Conservation (phyloP, 768 basidiomycete species). For the Mycena venus region DNA sequence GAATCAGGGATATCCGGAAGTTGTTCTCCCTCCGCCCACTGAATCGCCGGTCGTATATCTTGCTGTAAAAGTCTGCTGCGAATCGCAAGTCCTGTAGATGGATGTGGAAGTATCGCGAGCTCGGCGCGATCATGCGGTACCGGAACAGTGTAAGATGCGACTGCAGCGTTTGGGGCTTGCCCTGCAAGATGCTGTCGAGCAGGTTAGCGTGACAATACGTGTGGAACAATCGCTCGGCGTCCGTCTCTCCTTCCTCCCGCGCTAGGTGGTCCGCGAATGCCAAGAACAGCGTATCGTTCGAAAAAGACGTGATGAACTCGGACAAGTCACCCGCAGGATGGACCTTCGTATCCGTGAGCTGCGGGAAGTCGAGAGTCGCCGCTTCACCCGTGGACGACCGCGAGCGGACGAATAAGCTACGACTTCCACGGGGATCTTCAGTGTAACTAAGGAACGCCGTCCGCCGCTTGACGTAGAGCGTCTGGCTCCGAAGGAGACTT, state of each 20-base stretch:
- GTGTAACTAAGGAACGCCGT: slow-evolving; percentile 95
- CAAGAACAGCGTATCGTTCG: slow-evolving; percentile 83
- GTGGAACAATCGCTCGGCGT: slow-evolving; percentile 72
- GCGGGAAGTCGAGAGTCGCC: slow-evolving; percentile 88
- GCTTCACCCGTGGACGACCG: slow-evolving; percentile 88
- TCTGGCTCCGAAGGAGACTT: slow-evolving; percentile 80
- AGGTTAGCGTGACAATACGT: slow-evolving; percentile 82
- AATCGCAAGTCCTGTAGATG: slow-evolving; percentile 82
- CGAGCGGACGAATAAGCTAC: slow-evolving; percentile 90
- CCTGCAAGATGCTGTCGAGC: slow-evolving; percentile 91
- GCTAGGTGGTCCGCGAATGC: slow-evolving; percentile 87
- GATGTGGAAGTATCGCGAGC: slow-evolving; percentile 73
- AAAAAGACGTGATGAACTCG: slow-evolving; percentile 90
- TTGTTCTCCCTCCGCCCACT: slow-evolving; percentile 80
- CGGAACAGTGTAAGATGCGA: slow-evolving; percentile 80
- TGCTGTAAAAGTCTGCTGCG: slow-evolving; percentile 81
- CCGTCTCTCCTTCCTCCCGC: slow-evolving; percentile 69
- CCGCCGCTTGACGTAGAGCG: slow-evolving; percentile 91
- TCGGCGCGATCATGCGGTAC: slow-evolving; percentile 72
- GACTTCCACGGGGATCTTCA: slow-evolving; percentile 93
- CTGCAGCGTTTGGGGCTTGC: slow-evolving; percentile 85
- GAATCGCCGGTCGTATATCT: slow-evolving; percentile 80
- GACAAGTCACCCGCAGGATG: slow-evolving; percentile 82
- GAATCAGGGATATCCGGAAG: slow-evolving; percentile 73
- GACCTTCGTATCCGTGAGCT: slow-evolving; percentile 72